Evolutionary conservation across 345 rosid genomes (phyloP), one percentile per base, ranked within the genome.

Genomic region (Pistacia atlantica): DNA sequence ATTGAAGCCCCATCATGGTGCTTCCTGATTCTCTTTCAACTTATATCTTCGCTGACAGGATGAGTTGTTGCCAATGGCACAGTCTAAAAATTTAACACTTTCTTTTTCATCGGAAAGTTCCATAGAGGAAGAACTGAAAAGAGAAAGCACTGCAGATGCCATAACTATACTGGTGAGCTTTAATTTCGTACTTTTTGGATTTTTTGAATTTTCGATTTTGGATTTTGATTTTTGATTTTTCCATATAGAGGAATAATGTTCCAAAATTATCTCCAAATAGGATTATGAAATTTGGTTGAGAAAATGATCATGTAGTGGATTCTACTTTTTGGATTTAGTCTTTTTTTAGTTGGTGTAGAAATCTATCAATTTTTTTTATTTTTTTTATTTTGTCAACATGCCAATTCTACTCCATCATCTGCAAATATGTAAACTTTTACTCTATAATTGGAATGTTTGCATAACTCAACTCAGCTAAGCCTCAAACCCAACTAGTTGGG

Each of bases 101-200:
- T 82, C 97, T 67, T 95, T 93, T 85, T 95, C 99, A 35, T 95
- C 98, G 59, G 99, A 95, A 89, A 90, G 97, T 75, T 95, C 99
- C 75, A 85, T 95, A 59, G 99, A 93, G 85, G 97, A 95, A 84
- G 99, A 95, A 78, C 65, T 95, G 75, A 95, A 93, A 87, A 90
- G 99, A 84, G 98, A 95, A 75, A 95, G 99, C 79, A 89, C 98
- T 71, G 98, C 99, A 57, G 98, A 95, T 92, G 95, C 77, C 78
- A 82, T 90, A 79, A 95, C 99, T 75, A 95, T 95, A 84, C 75
- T 89, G 77, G 99, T 95, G 75, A 78, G 83, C 62, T 60, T 67
- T 72, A 28, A 66, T 77, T 60, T 67, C 38, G 11, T 33, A 14
- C 35, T 52, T 38, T 38, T n/a, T 54, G 33, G 12, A 38, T 48